A percentile compares a stretch with the other conserved stretches of the same genome.
These are phyloP conservation scores for Rhizopus delemar DNA, from an alignment of 371 early-diverging fungal genomes.

Conservation along the genomic window DNA sequence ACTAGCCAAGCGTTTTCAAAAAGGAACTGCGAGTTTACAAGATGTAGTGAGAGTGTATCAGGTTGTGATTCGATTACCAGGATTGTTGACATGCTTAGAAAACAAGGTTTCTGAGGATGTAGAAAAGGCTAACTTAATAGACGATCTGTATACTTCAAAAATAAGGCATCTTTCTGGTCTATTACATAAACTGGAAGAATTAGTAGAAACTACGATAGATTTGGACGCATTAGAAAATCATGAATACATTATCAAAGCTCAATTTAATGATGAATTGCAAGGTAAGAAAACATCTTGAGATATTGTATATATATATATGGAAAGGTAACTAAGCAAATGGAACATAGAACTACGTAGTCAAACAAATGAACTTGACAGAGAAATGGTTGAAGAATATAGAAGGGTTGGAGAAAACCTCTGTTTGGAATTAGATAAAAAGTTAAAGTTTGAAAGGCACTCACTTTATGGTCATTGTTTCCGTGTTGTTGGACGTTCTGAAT, in stretches of 20 bases:
- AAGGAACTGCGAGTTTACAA: constrained; percentile 75
- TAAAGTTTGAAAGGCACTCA: constrained; percentile 85
- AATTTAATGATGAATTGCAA: constrained; percentile 78
- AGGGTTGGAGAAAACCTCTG: constrained; percentile 57
- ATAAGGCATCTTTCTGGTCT: constrained; percentile 10
- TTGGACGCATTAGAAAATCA: constrained; percentile 84
- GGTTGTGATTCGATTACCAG: constrained; percentile 76
- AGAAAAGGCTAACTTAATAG: constrained; percentile 19
- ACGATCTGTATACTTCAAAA: constrained; percentile 22
- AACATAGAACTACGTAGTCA: constrained; percentile 58
- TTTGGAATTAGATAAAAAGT: constrained; percentile 83
- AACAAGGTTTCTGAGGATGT: constrained; percentile 39
- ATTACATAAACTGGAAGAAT: constrained; percentile 34
- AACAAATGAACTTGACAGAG: constrained; percentile 58
- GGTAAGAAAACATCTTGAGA: constrained; percentile 37
- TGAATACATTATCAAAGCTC: constrained; percentile 86
- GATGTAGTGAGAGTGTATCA: constrained; percentile 93
- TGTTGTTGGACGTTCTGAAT: constrained; percentile 63
- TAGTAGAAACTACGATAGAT: constrained; percentile 92
- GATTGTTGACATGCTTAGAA: constrained; percentile 60
- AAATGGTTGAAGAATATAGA: constrained; percentile 68
- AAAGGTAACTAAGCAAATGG: not conserved
- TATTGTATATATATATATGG: not conserved
- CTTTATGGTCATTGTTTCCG: constrained; percentile 88
- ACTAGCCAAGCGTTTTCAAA: constrained; percentile 79